Conservation (phyloP, 495 filamentous ascomycete species). For the Daldinia bambusicola region DNA sequence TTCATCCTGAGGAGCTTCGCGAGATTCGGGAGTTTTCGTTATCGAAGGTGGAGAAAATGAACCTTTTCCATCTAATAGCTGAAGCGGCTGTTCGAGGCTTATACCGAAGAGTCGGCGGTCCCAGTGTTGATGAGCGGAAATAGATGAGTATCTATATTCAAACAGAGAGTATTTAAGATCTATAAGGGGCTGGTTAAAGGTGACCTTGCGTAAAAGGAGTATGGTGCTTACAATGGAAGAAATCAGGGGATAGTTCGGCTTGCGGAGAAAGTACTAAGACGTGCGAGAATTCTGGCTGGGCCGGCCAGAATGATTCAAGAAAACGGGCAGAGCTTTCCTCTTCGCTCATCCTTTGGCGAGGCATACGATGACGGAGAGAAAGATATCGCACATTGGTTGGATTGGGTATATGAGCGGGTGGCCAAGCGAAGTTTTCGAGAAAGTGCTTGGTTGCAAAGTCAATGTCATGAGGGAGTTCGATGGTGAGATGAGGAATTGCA, state of each 20-base stretch:
- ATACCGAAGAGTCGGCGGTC: constrained; percentile 72
- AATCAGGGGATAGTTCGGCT: constrained; percentile 75
- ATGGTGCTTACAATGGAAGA: constrained; percentile 74
- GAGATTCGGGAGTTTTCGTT: constrained; percentile 37
- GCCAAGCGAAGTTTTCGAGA: constrained; percentile 71
- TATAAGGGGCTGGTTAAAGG: constrained; percentile 22
- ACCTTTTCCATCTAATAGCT: constrained; percentile 64
- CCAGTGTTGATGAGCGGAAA: constrained; percentile 54
- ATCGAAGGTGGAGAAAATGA: constrained; percentile 63
- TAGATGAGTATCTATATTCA: constrained; percentile 75
- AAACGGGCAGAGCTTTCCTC: constrained; percentile 74
- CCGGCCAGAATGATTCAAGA: constrained; percentile 84
- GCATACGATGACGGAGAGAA: constrained; percentile 77
- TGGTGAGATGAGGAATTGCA: constrained; percentile 72
- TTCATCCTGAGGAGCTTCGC: constrained; percentile 40
- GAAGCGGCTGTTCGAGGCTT: constrained; percentile 76
- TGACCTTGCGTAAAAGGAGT: not conserved
- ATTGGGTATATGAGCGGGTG: constrained; percentile 57
- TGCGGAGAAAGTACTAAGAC: constrained; percentile 82
- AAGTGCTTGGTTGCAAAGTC: constrained; percentile 69
- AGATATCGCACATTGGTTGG: constrained; percentile 59
- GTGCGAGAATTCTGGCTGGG: constrained; percentile 68
- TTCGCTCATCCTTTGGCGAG: constrained; percentile 61
- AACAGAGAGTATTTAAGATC: constrained; percentile 75
- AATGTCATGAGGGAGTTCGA: constrained; percentile 77